Evolutionary conservation across 1,284 basidiomycete genomes (phyloP).

Genomic region (Ustilago cynodontis): DNA sequence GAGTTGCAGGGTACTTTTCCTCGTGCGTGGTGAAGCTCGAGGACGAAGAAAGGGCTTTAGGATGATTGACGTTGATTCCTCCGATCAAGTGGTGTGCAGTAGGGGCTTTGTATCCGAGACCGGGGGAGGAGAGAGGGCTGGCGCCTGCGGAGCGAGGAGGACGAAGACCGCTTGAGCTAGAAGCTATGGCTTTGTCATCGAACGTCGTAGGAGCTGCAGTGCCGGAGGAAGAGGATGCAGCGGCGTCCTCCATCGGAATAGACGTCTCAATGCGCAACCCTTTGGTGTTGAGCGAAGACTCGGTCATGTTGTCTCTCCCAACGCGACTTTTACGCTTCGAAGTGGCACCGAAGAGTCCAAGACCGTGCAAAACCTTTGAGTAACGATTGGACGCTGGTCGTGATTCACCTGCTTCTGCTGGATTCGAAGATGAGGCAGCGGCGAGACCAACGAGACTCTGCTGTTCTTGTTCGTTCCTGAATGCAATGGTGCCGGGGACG

Average conservation of each 20-base stretch:
- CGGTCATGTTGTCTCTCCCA: neutral
- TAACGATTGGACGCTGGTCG: conserved; percentile 17
- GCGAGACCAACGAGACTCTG: conserved; percentile 11
- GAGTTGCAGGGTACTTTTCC: conserved; percentile 30
- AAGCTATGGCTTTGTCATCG: neutral
- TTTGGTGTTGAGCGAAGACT: conserved; percentile 8
- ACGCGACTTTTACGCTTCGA: conserved; percentile 23
- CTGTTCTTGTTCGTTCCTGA: conserved; percentile 15
- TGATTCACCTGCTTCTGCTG: neutral
- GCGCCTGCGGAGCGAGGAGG: neutral
- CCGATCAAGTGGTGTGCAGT: conserved; percentile 26
- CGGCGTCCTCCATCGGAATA: conserved; percentile 14
- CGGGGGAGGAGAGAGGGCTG: conserved; percentile 17
- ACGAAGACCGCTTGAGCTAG: neutral
- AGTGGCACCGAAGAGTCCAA: conserved; percentile 25
- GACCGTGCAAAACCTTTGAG: conserved; percentile 28
- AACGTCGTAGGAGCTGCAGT: neutral
- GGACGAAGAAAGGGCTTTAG: conserved; percentile 24
- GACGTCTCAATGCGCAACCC: conserved; percentile 24
- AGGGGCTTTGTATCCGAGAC: conserved; percentile 15
- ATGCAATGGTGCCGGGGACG: conserved; percentile 13
- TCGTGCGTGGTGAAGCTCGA: conserved; percentile 27
- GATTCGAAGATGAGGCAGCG: neutral
- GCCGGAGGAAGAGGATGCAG: neutral
- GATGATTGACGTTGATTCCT: conserved; percentile 20